Evolutionary conservation across 2,329 filamentous ascomycete genomes (phyloP).

Genomic region (Cryphonectria japonica): DNA sequence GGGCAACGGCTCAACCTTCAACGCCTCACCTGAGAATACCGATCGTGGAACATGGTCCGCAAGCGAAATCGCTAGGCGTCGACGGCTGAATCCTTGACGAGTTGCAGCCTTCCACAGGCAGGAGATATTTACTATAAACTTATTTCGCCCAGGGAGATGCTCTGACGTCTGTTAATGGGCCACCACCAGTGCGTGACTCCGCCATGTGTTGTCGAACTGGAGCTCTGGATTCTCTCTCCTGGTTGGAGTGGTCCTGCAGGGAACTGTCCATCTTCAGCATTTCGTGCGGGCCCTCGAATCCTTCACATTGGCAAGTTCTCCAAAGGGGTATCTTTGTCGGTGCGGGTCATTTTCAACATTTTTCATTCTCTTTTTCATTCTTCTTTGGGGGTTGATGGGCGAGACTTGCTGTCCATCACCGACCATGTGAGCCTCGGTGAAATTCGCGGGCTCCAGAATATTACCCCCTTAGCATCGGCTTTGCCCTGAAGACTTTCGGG

Average conservation of each 20-base stretch:
- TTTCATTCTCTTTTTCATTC: neutral
- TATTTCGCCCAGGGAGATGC: neutral
- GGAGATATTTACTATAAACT: neutral
- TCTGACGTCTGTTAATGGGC: neutral
- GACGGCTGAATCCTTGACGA: neutral
- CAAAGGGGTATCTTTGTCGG: neutral
- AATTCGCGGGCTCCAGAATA: neutral
- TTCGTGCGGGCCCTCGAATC: conserved; percentile 4
- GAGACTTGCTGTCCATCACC: neutral
- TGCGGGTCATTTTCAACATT: neutral
- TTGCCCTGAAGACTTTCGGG: neutral
- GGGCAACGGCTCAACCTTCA: neutral
- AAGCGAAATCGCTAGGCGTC: neutral
- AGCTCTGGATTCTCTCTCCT: neutral
- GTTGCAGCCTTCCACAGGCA: neutral
- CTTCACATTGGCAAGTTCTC: neutral
- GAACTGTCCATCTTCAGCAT: neutral
- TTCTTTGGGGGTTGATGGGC: neutral
- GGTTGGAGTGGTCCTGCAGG: conserved; percentile 1
- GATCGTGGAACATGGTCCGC: neutral
- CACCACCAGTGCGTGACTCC: neutral
- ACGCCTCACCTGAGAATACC: neutral
- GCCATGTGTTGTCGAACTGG: neutral
- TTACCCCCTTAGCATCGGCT: neutral
- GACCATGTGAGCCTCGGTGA: neutral